phyloP scores from a whole-genome alignment of 805 yeast genomes.

The Candida morakotiae region DNA sequence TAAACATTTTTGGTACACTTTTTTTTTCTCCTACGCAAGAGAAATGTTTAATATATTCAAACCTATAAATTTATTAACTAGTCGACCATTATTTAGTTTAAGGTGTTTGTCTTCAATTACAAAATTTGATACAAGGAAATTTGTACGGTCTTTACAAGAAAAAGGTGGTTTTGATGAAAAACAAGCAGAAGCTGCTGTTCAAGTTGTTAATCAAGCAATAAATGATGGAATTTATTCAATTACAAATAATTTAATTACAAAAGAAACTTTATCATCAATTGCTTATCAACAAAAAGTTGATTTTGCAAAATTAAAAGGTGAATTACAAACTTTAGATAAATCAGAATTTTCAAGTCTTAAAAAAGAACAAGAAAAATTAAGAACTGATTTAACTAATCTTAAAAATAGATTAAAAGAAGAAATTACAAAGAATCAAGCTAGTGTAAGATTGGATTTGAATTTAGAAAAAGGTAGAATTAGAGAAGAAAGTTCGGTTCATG shows the following conservation, averaged over 20 bases:
- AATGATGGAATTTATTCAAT: constrained; percentile 76
- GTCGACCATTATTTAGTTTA: no score
- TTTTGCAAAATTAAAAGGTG: constrained; percentile 91
- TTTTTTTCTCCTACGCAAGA: no score
- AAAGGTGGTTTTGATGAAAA: constrained; percentile 66
- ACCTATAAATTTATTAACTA: no score
- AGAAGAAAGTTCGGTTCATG: constrained; percentile 91
- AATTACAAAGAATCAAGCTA: constrained; percentile 83
- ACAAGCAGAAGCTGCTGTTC: constrained; percentile 79
- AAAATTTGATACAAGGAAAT: constrained; percentile 72
- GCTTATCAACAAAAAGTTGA: constrained; percentile 96
- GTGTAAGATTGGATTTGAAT: constrained; percentile 85
- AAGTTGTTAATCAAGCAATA: constrained; percentile 67
- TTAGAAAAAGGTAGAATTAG: constrained; percentile 93
- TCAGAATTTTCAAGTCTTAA: constrained; percentile 78
- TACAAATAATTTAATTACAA: constrained; percentile 74
- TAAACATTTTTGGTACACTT: no score
- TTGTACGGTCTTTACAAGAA: constrained; percentile 60
- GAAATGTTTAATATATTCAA: no score
- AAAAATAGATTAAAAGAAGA: constrained; percentile 86
- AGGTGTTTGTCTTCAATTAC: constrained; percentile 28
- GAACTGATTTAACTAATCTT: constrained; percentile 80
- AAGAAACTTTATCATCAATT: constrained; percentile 76
- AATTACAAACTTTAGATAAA: constrained; percentile 81
- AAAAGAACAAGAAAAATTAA: constrained; percentile 81